Conservation (phyloP, 257 asterid genomes). For the Phtheirospermum japonicum region DNA sequence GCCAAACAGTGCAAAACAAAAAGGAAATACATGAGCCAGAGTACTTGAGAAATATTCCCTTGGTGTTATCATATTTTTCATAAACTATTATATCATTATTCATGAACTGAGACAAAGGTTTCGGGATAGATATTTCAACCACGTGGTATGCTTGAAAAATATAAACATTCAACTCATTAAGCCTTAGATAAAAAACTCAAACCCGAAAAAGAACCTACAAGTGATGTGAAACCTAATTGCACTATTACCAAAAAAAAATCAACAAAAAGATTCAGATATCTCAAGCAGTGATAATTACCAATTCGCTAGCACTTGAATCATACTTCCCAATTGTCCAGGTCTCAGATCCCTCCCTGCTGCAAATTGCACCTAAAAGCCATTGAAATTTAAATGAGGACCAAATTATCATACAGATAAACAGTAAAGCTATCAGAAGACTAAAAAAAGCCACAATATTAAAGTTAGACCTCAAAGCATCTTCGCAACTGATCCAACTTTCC, state of each 20-base stretch:
- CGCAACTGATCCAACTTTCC: conserved; percentile 96
- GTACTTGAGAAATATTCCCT: background rate
- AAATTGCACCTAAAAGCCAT: conserved; percentile 75
- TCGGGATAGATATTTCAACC: conserved; percentile 13
- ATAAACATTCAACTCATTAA: conserved; percentile 6
- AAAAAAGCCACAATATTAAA: conserved; percentile 27
- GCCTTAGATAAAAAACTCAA: background rate
- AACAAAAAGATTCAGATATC: conserved; percentile 1
- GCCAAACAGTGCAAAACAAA: background rate
- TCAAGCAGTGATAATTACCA: conserved; percentile 48
- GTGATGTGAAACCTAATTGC: conserved; percentile 14
- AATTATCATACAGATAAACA: conserved; percentile 15
- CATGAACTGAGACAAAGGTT: background rate
- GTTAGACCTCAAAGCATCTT: conserved; percentile 91
- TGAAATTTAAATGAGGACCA: conserved; percentile 24
- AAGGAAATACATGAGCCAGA: background rate
- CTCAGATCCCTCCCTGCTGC: conserved; percentile 98
- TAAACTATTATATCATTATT: background rate
- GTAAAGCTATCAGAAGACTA: background rate
- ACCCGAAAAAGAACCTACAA: background rate
- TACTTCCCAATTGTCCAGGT: conserved; percentile 78
- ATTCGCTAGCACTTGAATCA: conserved; percentile 60
- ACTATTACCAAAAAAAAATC: conserved; percentile 8
- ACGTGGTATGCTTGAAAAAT: conserved; percentile 16
- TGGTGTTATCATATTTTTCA: background rate